Evolutionary conservation across 768 basidiomycete genomes (phyloP), one percentile per base, ranked within the genome.

Genomic region (Agaricus subrufescens): DNA sequence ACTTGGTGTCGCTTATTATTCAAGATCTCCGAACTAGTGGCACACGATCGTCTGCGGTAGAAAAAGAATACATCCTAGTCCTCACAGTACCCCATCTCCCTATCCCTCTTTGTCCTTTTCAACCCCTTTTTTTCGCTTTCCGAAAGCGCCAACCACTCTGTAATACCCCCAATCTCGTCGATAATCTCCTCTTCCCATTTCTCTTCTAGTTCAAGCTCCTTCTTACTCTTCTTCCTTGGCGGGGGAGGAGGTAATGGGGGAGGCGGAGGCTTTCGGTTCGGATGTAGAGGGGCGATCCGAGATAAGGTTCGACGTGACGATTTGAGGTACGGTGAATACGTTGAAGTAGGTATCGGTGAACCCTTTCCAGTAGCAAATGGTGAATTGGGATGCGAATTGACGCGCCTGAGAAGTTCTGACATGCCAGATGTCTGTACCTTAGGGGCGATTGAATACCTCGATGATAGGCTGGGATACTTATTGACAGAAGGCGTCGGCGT

Each of bases 181-280:
- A 86, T 75, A 56, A 91, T 69, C 70, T 92, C 89, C 67, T 88
- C 82, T 65, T 91, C 89, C 80, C 90, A 90, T 63, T 78, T 80
- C 67, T 91, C 89, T 69, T 91, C 89, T 63, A 80, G 69, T 63
- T 84, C 81, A 25, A 87, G 69, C 69, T 89, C 82, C 66, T 91
- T 91, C 75, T 90, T 90, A 50, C 82, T 85, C 74, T 91, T 91
- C 71, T 84, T 88, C 59, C 78, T 81, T 45, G 85, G 83, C 4
- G 87, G 87, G 0, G 83, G 84, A 3, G 83, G 81, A 0, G 89
- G 89, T 2, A 74, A 77, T 0, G 87, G 86, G 0, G 87, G 89
- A 0, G 89, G 89, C 0, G 89, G 89, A 1, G 86, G 82, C 12
- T 81, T 78, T 47, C 88, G 74, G 65, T 88, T 87, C 8, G 83